A percentile compares a stretch with the other conserved stretches of the same genome.
phyloP scores from a whole-genome alignment of 2,329 filamentous ascomycete species.

The Aspergillus sojae region DNA sequence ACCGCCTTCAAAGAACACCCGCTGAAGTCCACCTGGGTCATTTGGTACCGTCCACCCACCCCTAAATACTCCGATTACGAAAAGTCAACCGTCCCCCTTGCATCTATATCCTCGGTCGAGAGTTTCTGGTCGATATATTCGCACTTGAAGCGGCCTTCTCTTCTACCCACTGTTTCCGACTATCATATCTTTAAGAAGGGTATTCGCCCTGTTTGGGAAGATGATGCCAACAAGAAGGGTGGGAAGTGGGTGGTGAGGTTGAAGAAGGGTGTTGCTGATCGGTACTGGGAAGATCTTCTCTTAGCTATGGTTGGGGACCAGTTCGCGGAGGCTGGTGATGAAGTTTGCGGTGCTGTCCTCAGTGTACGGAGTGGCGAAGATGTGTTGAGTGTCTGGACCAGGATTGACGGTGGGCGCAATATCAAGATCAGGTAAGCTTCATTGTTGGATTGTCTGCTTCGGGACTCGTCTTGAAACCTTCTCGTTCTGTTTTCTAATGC shows the following conservation, averaged over 20 bases:
- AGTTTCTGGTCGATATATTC: conserved; percentile 89
- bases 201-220: conserved; percentile 96
- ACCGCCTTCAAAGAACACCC: conserved; percentile 53
- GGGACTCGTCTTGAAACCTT: not conserved
- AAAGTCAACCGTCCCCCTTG: conserved; percentile 88
- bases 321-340: conserved; percentile 87
- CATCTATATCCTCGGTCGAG: conserved; percentile 77
- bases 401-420: conserved; percentile 88
- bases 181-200: conserved; percentile 98
- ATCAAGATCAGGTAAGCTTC: conserved; percentile 85
- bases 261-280: conserved; percentile 95
- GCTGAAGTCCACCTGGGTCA: conserved; percentile 87
- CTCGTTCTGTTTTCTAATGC: conserved; percentile 12
- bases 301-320: conserved; percentile 91
- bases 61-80: conserved; percentile 98
- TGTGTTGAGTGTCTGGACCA: conserved; percentile 96
- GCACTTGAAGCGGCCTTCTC: conserved; percentile 86
- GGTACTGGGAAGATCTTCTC: conserved; percentile 94
- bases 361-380: conserved; percentile 96
- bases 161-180: conserved; percentile 87
- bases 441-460: not conserved
- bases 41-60: conserved; percentile 96
- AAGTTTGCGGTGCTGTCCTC: conserved; percentile 91
- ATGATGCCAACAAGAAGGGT: conserved; percentile 92
- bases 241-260: conserved; percentile 97